These are phyloP conservation scores for Mycena alexandri DNA, from an alignment of 768 basidiomycete genomes.

Conservation along the genomic window DNA sequence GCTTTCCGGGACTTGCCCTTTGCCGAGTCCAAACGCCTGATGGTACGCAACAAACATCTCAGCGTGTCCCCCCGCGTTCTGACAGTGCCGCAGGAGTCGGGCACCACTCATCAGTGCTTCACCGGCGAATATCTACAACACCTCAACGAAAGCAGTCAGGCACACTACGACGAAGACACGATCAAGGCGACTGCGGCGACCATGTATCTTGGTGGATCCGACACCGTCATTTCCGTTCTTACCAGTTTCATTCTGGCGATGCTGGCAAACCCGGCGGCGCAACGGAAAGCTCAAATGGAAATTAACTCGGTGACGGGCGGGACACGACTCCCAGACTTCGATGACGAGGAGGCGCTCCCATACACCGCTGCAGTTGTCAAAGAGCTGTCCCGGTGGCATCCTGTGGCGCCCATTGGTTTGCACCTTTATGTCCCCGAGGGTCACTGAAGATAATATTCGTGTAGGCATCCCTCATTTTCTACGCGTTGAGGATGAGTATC, in stretches of 20 bases:
- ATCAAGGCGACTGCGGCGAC: conserved; percentile 10
- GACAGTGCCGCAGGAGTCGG: conserved; percentile 5
- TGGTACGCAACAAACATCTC: conserved; percentile 26
- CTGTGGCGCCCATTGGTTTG: conserved; percentile 25
- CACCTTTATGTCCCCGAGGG: too few species aligned
- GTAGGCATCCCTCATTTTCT: conserved; percentile 31
- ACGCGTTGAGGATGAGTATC: conserved; percentile 50
- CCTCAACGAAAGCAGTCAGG: neutral
- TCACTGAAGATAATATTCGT: too few species aligned
- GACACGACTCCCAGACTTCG: conserved; percentile 42
- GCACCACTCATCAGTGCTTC: conserved; percentile 3
- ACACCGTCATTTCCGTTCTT: conserved; percentile 15
- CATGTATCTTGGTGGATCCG: conserved; percentile 18
- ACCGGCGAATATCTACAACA: neutral
- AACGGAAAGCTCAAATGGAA: conserved; percentile 47
- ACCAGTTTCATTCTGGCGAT: conserved; percentile 47
- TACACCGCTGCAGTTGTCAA: conserved; percentile 24
- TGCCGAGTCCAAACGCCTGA: conserved; percentile 28
- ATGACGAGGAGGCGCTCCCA: conserved; percentile 43
- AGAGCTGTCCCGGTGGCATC: conserved; percentile 22
- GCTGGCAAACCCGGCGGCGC: conserved; percentile 43
- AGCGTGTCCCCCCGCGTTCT: too few species aligned
- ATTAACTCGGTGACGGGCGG: conserved; percentile 47
- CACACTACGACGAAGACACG: neutral
- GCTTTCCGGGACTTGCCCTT: conserved; percentile 33